Conservation (phyloP, 352 stramenopile genomes). For the Phytophthora fragariaefolia region DNA sequence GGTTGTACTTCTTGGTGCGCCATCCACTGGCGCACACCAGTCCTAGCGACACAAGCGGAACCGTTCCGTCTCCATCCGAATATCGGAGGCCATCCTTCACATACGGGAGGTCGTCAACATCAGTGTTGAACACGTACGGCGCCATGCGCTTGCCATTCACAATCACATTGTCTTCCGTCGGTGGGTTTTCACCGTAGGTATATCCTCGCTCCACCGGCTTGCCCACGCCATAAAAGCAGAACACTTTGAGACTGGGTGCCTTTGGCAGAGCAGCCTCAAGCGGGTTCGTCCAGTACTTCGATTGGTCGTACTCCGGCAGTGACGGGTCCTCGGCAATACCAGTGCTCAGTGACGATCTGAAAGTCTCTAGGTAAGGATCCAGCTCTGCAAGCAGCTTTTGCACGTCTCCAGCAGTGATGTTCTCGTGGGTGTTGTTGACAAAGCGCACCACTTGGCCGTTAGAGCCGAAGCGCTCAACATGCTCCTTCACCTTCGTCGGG, state of each 20-base stretch:
- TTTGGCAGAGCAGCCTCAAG: constrained; percentile 85
- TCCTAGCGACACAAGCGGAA: constrained; percentile 93
- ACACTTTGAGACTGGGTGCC: constrained; percentile 93
- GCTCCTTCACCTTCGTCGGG: constrained; percentile 42
- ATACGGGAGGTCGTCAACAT: constrained; percentile 67
- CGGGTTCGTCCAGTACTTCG: constrained; percentile 90
- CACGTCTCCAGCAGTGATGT: constrained; percentile 60
- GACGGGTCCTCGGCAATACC: constrained; percentile 55
- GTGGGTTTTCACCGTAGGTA: constrained; percentile 64
- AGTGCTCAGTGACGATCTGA: constrained; percentile 54
- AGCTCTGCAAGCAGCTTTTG: constrained; percentile 55
- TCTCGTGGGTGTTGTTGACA: constrained; percentile 52
- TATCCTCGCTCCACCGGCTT: constrained; percentile 90
- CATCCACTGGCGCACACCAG: constrained; percentile 94
- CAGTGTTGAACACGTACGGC: constrained; percentile 70
- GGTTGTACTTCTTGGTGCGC: constrained; percentile 88
- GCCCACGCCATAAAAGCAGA: constrained; percentile 95
- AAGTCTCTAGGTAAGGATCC: constrained; percentile 55
- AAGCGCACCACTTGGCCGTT: constrained; percentile 67
- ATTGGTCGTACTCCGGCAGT: constrained; percentile 55
- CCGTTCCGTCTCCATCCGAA: constrained; percentile 92
- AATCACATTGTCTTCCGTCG: constrained; percentile 38
- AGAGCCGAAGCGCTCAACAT: constrained; percentile 54
- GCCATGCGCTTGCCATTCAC: constrained; percentile 56
- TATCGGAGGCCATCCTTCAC: constrained; percentile 86